A percentile compares a stretch with the other conserved stretches of the same genome.
Conservation (phyloP, 495 filamentous ascomycete genomes). For the Xylaria scruposa region DNA sequence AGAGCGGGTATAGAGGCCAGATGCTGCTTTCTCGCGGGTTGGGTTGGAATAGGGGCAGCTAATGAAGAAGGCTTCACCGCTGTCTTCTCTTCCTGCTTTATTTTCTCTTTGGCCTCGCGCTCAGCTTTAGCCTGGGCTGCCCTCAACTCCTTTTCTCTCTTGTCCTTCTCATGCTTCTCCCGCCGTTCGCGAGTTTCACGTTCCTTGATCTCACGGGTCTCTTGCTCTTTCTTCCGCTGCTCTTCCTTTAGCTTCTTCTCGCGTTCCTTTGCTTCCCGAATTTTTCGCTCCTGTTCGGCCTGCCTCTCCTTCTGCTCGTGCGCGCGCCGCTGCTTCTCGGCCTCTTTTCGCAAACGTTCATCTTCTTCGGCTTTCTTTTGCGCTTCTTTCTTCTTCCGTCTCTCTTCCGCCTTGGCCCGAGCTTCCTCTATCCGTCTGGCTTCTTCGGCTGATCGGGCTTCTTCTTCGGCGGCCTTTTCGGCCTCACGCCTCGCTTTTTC, state of each 20-base stretch:
- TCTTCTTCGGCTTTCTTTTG: constrained; percentile 90
- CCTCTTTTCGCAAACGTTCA: constrained; percentile 79
- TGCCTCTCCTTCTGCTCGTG: constrained; percentile 86
- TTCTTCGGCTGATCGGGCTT: constrained; percentile 74
- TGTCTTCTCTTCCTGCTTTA: constrained; percentile 59
- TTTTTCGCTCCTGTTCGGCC: constrained; percentile 82
- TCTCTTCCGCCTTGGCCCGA: constrained; percentile 81
- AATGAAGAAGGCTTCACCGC: constrained; percentile 47
- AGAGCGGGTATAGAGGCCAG: constrained; percentile 61
- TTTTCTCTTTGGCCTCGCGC: constrained; percentile 56
- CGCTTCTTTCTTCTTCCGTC: constrained; percentile 89
- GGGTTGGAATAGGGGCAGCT: constrained; percentile 48
- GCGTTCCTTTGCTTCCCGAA: constrained; percentile 70
- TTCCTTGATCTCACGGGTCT: constrained; percentile 62
- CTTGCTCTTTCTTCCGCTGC: constrained; percentile 55
- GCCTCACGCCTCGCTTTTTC: constrained; percentile 86
- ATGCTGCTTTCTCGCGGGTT: constrained; percentile 54
- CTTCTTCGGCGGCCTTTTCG: constrained; percentile 91
- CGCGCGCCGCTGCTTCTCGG: constrained; percentile 75
- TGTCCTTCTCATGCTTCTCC: constrained; percentile 69
- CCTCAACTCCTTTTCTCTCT: constrained; percentile 56
- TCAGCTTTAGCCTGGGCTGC: constrained; percentile 53
- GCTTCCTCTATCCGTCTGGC: constrained; percentile 82
- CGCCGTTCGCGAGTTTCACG: constrained; percentile 74
- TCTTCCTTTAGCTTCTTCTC: constrained; percentile 68